These are phyloP conservation scores for maize (Zea mays) DNA, from an alignment of 176 grass and related monocot genomes.

Conservation along the genomic window Zm-B73-REFERENCE-NAM-5.0 NC_050100.1:171726501-171727000, in stretches of 20 bases:
- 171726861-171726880: constrained; percentile 41
- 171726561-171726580: too few species aligned
- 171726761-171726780: not conserved
- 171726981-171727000: not conserved
- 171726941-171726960: constrained; percentile 20
- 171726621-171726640: too few species aligned
- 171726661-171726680: too few species aligned
- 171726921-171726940: constrained; percentile 28
- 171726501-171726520: not conserved
- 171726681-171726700: too few species aligned
- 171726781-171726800: constrained; percentile 3
- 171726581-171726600: too few species aligned
- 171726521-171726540: not conserved
- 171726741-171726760: too few species aligned
- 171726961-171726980: not conserved
- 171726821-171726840: not conserved
- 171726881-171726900: constrained; percentile 36
- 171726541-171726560: too few species aligned
- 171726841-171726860: not conserved
- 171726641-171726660: too few species aligned
- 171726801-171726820: not conserved
- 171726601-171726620: too few species aligned
- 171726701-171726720: too few species aligned
- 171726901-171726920: constrained; percentile 19
- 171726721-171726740: too few species aligned